Percentiles rank a stretch among this genome's conserved stretches.
These are phyloP conservation scores for Lodderomyces beijingensis DNA, from an alignment of 1,139 yeast species.

Conservation along the genomic window DNA sequence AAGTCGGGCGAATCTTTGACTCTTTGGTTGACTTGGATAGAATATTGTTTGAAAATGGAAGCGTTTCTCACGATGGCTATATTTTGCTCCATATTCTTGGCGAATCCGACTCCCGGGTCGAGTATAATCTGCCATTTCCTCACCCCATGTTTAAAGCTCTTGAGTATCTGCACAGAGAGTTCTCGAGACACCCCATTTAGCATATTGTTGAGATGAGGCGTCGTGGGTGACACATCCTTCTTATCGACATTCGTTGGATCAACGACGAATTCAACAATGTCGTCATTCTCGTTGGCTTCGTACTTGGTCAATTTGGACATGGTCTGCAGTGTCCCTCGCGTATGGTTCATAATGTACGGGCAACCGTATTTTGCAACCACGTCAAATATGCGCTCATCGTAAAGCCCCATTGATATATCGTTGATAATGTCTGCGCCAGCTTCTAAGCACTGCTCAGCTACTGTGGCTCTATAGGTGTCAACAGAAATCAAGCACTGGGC, in stretches of 20 bases:
- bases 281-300: constrained; percentile 36
- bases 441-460: constrained; percentile 63
- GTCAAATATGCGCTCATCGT: constrained; percentile 59
- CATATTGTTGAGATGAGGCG: constrained; percentile 22
- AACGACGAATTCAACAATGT: constrained; percentile 33
- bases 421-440: constrained; percentile 91
- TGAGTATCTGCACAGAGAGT: constrained; percentile 49
- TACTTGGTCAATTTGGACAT: constrained; percentile 66
- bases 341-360: constrained; percentile 80
- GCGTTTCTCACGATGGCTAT: constrained; percentile 58
- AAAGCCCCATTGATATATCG: constrained; percentile 81
- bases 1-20: constrained; percentile 14
- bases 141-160: constrained; percentile 62
- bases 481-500: constrained; percentile 58
- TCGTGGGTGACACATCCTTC: too few relatives aligned
- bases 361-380: constrained; percentile 67
- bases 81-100: constrained; percentile 70
- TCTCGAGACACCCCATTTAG: constrained; percentile 60
- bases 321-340: constrained; percentile 74
- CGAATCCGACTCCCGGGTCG: constrained; percentile 97
- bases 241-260: constrained; percentile 13
- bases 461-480: constrained; percentile 77
- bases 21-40: constrained; percentile 22
- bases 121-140: constrained; percentile 85
- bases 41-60: constrained; percentile 50